Evolutionary conservation across 139 green algal species (phyloP), one percentile per base, ranked within the genome.

Genomic region (Auxenochlorella protothecoides): DNA sequence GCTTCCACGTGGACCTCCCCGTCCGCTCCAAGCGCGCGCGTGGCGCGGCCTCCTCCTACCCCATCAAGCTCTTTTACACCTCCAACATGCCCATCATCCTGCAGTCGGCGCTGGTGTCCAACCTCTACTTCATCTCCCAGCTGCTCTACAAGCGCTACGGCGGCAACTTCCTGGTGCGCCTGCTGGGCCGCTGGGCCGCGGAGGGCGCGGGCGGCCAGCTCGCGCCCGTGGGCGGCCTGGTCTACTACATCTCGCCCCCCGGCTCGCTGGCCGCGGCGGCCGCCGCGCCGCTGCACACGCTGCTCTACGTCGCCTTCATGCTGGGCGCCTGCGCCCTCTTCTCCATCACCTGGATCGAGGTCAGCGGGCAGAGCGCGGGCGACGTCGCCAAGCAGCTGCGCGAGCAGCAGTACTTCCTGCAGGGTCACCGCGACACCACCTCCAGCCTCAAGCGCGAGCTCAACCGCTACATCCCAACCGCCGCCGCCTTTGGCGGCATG

Each of bases 11-110:
- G 15, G 95, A 99, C 76, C 90, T 99, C 62, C 93, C 95, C 51
- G 89, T 99, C 59, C 87, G 89, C 74, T 95, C 86, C 83, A 98
- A 97, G 90, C 86, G 88, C 65, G 74, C 84, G 52, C 85, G 95
- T 16, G 92, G 93, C 59, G 83, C 91, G 70, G 89, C 27, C 51
- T 72, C 84, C 75, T 89, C 81, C 71, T 99, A 98, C 89, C 93
- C 95, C 66, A 99, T 99, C 90, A 99, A 99, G 90, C 89, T 99
- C 51, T 99, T 99, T 85, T 99, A 99, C 90, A 99, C 95, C 71
- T 95, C 86, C 78, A 99, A 99, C 91, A 99, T 99, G 95, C 95
- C 95, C 77, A 99, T 99, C 88, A 99, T 99, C 79, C 89, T 99
- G 72, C 80, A 85, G 75, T 97, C 89, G 4, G 95, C 95, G 4